These are phyloP conservation scores for Scheffersomyces stambukii DNA, from an alignment of 1,139 yeast species.

Conservation along the genomic window DNA sequence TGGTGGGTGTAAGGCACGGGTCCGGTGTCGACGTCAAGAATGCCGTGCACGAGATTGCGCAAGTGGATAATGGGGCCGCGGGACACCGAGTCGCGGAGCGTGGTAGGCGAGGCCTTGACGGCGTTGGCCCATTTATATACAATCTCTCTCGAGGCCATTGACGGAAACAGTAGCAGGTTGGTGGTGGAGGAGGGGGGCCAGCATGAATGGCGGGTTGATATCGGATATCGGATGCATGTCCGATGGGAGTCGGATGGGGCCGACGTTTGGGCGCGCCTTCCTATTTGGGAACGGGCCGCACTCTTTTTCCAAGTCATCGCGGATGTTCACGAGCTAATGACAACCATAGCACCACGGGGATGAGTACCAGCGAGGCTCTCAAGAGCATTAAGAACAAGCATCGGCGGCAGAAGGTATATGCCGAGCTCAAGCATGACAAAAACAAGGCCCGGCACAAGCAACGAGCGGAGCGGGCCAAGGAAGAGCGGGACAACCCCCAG, in stretches of 20 bases:
- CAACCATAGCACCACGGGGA: slow-evolving; percentile 3
- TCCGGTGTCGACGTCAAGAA: slow-evolving; percentile 10
- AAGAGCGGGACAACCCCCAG: slow-evolving; percentile 78
- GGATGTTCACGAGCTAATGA: neutral
- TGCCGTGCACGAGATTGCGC: slow-evolving; percentile 14
- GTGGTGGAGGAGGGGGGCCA: no score
- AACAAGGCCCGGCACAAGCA: slow-evolving; percentile 73
- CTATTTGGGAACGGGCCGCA: no score
- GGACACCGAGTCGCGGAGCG: slow-evolving; percentile 16
- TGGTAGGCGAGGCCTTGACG: slow-evolving; percentile 15
- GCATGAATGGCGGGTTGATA: no score
- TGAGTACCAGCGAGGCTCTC: slow-evolving; percentile 30
- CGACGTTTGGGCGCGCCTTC: no score
- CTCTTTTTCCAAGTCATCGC: no score
- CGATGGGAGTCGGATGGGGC: no score
- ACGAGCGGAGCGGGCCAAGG: slow-evolving; percentile 76
- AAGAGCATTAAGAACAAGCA: slow-evolving; percentile 66
- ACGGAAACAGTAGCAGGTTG: neutral
- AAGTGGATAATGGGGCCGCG: slow-evolving; percentile 15
- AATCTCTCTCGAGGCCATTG: slow-evolving; percentile 8
- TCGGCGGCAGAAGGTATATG: slow-evolving; percentile 73
- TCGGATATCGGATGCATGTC: no score
- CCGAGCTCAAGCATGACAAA: slow-evolving; percentile 68
- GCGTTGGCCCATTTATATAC: slow-evolving; percentile 15
- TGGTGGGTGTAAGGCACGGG: slow-evolving; percentile 2